A percentile compares a stretch with the other conserved stretches of the same genome.
phyloP scores from a whole-genome alignment of 768 basidiomycete species.

The Collybia mongolica region DNA sequence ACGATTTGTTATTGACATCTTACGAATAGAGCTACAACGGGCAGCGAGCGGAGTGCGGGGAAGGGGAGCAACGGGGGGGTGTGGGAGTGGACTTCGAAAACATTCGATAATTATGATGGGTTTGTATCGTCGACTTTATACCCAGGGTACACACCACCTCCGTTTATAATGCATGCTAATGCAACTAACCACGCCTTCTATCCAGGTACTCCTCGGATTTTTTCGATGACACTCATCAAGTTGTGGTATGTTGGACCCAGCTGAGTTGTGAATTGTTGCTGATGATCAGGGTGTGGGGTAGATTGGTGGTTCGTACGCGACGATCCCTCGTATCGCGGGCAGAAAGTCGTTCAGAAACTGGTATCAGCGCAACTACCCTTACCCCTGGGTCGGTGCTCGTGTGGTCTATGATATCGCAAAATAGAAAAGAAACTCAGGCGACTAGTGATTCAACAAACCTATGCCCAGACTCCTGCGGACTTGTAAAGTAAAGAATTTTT shows the following conservation, averaged over 20 bases:
- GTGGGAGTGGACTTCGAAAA: constrained; percentile 97
- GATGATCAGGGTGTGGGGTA: constrained; percentile 23
- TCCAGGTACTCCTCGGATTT: constrained; percentile 82
- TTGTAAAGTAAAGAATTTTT: too few species aligned
- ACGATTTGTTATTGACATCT: neutral
- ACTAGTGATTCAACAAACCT: too few species aligned
- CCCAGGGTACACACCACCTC: constrained; percentile 61
- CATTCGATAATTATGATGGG: constrained; percentile 69
- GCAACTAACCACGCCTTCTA: constrained; percentile 2
- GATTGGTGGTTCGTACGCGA: constrained; percentile 90
- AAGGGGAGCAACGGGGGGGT: constrained; percentile 90
- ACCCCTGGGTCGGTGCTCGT: constrained; percentile 80
- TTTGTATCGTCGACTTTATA: constrained; percentile 77
- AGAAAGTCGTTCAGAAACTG: constrained; percentile 82
- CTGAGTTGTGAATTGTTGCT: constrained; percentile 2
- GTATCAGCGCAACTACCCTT: constrained; percentile 91
- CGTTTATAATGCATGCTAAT: neutral
- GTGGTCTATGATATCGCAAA: constrained; percentile 50
- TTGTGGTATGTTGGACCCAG: constrained; percentile 64
- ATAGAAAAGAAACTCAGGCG: constrained; percentile 19
- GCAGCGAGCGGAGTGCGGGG: constrained; percentile 45
- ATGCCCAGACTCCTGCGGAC: too few species aligned
- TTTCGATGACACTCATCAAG: constrained; percentile 82
- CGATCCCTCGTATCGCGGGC: constrained; percentile 78
- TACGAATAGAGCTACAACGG: constrained; percentile 63